phyloP scores from a whole-genome alignment of 495 filamentous ascomycete genomes.

The Neurospora sp. region DNA sequence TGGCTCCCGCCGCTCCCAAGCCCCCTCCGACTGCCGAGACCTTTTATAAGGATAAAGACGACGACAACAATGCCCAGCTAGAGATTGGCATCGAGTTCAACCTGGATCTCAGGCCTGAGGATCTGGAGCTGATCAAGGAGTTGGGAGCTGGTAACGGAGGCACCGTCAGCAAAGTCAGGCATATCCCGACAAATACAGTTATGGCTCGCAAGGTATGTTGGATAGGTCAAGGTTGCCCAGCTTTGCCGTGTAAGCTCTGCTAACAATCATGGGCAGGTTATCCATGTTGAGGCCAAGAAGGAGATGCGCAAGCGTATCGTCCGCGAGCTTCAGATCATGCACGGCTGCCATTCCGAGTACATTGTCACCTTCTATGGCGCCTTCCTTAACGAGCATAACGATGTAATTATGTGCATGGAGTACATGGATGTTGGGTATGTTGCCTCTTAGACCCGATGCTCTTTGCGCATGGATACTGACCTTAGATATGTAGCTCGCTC shows the following conservation, averaged over 20 bases:
- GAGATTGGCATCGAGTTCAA: slow-evolving; percentile 97
- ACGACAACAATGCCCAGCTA: slow-evolving; percentile 56
- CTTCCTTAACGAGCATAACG: slow-evolving; percentile 87
- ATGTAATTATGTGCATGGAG: slow-evolving; percentile 99
- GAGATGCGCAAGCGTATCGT: slow-evolving; percentile 94
- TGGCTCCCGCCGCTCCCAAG: slow-evolving; percentile 56
- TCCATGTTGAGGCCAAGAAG: slow-evolving; percentile 95
- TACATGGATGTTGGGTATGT: slow-evolving; percentile 98
- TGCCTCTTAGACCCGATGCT: neutral
- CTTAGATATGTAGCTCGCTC: slow-evolving; percentile 53
- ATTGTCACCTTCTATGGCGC: slow-evolving; percentile 97
- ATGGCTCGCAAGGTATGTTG: slow-evolving; percentile 88
- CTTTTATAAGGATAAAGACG: slow-evolving; percentile 46
- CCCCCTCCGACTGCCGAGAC: slow-evolving; percentile 32
- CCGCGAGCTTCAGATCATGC: slow-evolving; percentile 92
- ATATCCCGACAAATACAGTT: slow-evolving; percentile 84
- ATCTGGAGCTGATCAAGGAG: slow-evolving; percentile 86
- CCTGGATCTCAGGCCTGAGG: slow-evolving; percentile 82
- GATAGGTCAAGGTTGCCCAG: slow-evolving; percentile 1
- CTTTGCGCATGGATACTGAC: slow-evolving; percentile 24
- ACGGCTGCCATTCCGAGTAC: slow-evolving; percentile 90
- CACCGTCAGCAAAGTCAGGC: slow-evolving; percentile 94
- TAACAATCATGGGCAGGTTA: slow-evolving; percentile 51
- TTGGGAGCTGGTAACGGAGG: slow-evolving; percentile 94
- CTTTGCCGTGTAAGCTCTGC: neutral